Evolutionary conservation across 768 basidiomycete species (phyloP), one percentile per base, ranked within the genome.

Genomic region (Goffeauzyma gilvescens): DNA sequence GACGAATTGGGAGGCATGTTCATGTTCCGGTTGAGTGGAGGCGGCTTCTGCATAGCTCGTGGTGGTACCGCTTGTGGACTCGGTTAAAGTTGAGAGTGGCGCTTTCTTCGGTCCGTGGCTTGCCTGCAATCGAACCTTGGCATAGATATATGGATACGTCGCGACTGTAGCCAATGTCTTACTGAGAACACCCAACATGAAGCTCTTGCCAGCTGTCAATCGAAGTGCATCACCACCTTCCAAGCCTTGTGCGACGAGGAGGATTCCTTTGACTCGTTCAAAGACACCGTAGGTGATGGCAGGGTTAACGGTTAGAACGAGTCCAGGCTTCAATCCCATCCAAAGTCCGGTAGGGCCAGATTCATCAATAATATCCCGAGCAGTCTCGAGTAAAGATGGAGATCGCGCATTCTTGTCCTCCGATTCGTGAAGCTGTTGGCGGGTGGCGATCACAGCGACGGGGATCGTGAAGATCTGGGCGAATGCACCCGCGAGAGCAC

Each of bases 381-480:
- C 84, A 7, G 93, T 80, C 23, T 69, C 71, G 17, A 81, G 48
- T 67, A 98, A 81, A 0, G 80, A 80, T 20, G 58, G 55, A 9
- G 47, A 17, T 9, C 31, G 48, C 81, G 30, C 17, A 22, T 38
- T 79, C 54, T 78, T 23, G 17, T 38, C 24, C 15, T 23, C 22
- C 5, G 28, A 31, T 32, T 68, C 69, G 32, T 81, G 81, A 38
- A 96, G 74, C 66, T 98, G 93, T 64, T 98, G 93, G 12, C 93
- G 75, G 4, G 90, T 96, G 13, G 93, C 93, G 55, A 98, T 93
- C 38, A 96, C 90, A 6, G 85, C 75, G 12, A 96, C 90, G 8
- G 93, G 93, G 52, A 96, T 93, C 17, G 93, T 98, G 67, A 96
- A 96, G 44, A 96, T 79, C 63, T 96, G 93, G 4, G 89, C 89